phyloP scores from a whole-genome alignment of 2,329 filamentous ascomycete species.

The Lecanoromycetidae sp. region DNA sequence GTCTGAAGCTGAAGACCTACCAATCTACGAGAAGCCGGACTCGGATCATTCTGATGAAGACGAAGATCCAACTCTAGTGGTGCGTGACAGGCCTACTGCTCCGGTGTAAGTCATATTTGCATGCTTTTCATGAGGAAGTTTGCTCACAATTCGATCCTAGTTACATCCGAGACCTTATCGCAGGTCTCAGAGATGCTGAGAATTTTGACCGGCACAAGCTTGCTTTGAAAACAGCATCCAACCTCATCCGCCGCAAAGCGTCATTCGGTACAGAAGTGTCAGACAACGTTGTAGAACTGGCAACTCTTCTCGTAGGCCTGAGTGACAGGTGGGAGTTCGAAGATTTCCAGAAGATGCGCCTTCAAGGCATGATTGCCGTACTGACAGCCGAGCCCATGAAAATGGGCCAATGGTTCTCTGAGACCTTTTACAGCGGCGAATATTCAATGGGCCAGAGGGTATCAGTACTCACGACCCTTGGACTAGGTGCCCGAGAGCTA shows the following conservation, averaged over 20 bases:
- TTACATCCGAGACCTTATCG: conserved; percentile 75
- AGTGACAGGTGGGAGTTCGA: conserved; percentile 77
- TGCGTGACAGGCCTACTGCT: conserved; percentile 66
- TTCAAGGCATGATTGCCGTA: conserved; percentile 73
- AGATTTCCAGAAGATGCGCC: conserved; percentile 59
- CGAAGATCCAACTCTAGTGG: conserved; percentile 78
- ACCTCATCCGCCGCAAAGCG: conserved; percentile 76
- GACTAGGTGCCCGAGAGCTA: conserved; percentile 70
- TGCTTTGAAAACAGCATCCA: conserved; percentile 62
- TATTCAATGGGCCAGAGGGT: conserved; percentile 78
- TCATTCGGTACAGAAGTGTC: conserved; percentile 78
- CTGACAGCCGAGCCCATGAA: conserved; percentile 61
- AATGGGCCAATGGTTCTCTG: conserved; percentile 75
- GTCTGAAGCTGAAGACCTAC: conserved; percentile 54
- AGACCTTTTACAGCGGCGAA: conserved; percentile 81
- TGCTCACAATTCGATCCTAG: conserved; percentile 20
- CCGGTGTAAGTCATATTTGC: conserved; percentile 49
- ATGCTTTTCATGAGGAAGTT: conserved; percentile 16
- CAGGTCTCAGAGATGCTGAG: conserved; percentile 66
- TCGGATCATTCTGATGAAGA: conserved; percentile 86
- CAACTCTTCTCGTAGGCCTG: conserved; percentile 61
- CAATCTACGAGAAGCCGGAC: conserved; percentile 72
- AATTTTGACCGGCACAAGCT: conserved; percentile 75
- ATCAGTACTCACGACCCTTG: conserved; percentile 68
- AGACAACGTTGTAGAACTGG: conserved; percentile 72